Percentiles rank a stretch among this genome's conserved stretches.
phyloP scores from a whole-genome alignment of 805 yeast genomes.

The Saturnispora saitoi region DNA sequence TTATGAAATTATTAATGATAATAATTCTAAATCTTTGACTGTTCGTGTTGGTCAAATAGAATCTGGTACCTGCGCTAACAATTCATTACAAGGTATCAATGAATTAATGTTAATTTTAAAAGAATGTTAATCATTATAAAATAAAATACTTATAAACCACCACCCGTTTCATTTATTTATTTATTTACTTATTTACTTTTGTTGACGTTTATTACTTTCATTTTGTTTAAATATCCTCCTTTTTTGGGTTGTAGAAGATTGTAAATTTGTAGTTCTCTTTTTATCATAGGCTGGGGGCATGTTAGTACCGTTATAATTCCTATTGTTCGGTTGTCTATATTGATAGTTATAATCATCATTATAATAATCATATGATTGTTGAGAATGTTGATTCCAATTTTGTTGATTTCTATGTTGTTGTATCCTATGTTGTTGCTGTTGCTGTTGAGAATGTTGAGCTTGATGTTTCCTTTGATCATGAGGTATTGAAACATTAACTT shows the following conservation, averaged over 20 bases:
- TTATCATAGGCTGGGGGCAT: background rate
- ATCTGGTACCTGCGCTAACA: constrained; percentile 41
- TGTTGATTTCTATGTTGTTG: background rate
- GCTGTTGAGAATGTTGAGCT: background rate
- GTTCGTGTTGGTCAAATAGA: constrained; percentile 45
- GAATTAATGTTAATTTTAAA: constrained; percentile 50
- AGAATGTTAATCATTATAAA: background rate
- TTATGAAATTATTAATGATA: constrained; percentile 42
- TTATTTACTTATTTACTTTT: background rate
- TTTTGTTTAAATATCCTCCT: background rate
- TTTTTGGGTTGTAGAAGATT: background rate
- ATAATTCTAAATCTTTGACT: constrained; percentile 39
- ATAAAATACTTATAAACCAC: background rate
- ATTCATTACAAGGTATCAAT: constrained; percentile 59
- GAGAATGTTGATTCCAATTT: background rate
- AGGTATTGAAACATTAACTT: constrained; percentile 5
- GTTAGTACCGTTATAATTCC: background rate
- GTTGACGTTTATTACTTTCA: background rate
- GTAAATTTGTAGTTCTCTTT: background rate
- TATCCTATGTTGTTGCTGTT: background rate
- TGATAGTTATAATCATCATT: background rate
- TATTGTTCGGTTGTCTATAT: background rate
- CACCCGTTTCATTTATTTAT: background rate
- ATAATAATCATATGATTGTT: background rate
- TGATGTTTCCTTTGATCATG: background rate